phyloP scores from a whole-genome alignment of 306 rosid species.

The Cucumis hystrix region DNA sequence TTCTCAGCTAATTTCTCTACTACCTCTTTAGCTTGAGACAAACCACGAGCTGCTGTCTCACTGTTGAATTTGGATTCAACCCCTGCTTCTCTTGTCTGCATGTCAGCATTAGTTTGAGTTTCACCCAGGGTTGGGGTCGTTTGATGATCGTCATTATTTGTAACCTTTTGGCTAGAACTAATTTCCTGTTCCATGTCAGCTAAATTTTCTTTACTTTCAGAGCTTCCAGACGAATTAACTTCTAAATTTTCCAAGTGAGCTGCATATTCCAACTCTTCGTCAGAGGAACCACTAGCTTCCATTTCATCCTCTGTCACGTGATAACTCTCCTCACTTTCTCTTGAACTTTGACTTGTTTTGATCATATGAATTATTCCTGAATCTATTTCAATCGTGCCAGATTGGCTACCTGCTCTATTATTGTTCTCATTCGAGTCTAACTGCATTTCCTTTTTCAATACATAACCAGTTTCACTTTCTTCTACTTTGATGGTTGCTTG shows the following conservation, averaged over 20 bases:
- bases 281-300: background rate
- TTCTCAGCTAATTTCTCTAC: background rate
- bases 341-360: conserved; percentile 2
- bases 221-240: background rate
- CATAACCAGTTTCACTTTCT: background rate
- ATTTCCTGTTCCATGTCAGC: background rate
- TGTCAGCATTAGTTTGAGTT: background rate
- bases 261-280: background rate
- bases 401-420: background rate
- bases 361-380: background rate
- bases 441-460: background rate
- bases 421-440: background rate
- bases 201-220: background rate
- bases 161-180: conserved; percentile 6
- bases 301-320: conserved; percentile 2
- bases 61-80: background rate
- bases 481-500: conserved; percentile 9
- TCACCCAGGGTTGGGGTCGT: conserved; percentile 8
- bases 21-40: background rate
- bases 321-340: conserved; percentile 11
- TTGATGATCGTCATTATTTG: conserved; percentile 11
- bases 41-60: background rate
- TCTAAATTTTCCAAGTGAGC: background rate
- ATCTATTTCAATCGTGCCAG: background rate
- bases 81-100: background rate